Evolutionary conservation across 306 rosid species (phyloP).

Genomic region (Chamaecrista fasciculata): DNA sequence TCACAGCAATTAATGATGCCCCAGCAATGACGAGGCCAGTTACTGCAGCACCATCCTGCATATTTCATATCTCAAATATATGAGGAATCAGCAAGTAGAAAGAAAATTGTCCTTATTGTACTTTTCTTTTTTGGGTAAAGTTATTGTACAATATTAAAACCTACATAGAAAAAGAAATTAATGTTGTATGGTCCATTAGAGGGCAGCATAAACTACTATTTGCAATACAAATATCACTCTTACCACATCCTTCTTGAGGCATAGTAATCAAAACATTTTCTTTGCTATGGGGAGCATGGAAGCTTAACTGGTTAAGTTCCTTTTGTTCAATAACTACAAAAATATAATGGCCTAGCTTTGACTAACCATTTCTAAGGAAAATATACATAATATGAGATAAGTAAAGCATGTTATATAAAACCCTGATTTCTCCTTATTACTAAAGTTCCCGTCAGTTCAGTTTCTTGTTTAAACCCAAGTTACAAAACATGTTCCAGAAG

Average conservation of each 20-base stretch:
- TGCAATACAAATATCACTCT: slow-evolving; percentile 4
- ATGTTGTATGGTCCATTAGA: slow-evolving; percentile 17
- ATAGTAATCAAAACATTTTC: slow-evolving; percentile 11
- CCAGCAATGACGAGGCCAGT: slow-evolving; percentile 89
- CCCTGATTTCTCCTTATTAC: neutral
- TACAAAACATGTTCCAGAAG: slow-evolving; percentile 16
- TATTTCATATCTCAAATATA: slow-evolving; percentile 22
- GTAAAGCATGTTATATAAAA: slow-evolving; percentile 9
- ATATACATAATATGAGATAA: neutral
- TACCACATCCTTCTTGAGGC: slow-evolving; percentile 5
- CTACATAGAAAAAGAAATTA: slow-evolving; percentile 17
- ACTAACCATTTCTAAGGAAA: slow-evolving; percentile 19
- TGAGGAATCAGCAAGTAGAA: slow-evolving; percentile 8
- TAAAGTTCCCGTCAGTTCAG: neutral
- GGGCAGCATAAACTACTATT: slow-evolving; percentile 1
- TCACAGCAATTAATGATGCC: slow-evolving; percentile 88
- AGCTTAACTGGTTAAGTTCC: slow-evolving; percentile 9
- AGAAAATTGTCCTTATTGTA: slow-evolving; percentile 2
- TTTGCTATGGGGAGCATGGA: slow-evolving; percentile 10
- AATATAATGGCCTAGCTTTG: slow-evolving; percentile 8
- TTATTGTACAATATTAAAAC: neutral
- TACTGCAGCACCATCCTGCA: slow-evolving; percentile 99
- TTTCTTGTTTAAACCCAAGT: slow-evolving; percentile 5
- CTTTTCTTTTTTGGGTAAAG: too few species aligned
- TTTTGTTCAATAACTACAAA: slow-evolving; percentile 6